A percentile compares a stretch with the other conserved stretches of the same genome.
Evolutionary conservation across 352 stramenopile species (phyloP).

Genomic region (Globisporangium acanthophoron): DNA sequence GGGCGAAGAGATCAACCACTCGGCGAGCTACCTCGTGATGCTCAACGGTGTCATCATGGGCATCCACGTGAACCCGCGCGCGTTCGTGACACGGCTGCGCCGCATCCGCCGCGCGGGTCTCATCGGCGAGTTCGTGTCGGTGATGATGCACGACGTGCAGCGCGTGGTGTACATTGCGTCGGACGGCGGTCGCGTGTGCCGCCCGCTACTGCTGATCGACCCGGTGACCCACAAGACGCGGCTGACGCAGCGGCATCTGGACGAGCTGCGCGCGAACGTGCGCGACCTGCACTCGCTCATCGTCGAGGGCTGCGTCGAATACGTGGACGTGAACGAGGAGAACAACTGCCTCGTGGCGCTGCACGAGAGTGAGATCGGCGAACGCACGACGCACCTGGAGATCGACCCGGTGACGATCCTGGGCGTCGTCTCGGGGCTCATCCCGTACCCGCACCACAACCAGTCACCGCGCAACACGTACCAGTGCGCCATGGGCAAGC

Average conservation of each 20-base stretch:
- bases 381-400: conserved; percentile 97
- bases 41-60: conserved; percentile 99
- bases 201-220: conserved; percentile 95
- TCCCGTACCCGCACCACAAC: conserved; percentile 99
- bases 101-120: conserved; percentile 79
- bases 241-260: conserved; percentile 94
- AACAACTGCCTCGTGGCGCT: conserved; percentile 99
- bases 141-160: conserved; percentile 98
- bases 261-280: conserved; percentile 80
- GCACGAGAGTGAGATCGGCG: conserved; percentile 89
- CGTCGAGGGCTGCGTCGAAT: conserved; percentile 97
- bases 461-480: conserved; percentile 99
- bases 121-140: conserved; percentile 96
- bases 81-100: conserved; percentile 85
- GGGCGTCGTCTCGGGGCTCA: conserved; percentile 97
- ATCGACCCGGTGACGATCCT: conserved; percentile 99
- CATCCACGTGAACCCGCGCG: conserved; percentile 89
- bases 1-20: conserved; percentile 95
- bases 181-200: conserved; percentile 97
- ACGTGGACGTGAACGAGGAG: conserved; percentile 99
- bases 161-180: conserved; percentile 97
- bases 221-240: conserved; percentile 84
- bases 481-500: conserved; percentile 99
- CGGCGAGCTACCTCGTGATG: conserved; percentile 96
- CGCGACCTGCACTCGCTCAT: conserved; percentile 84